phyloP scores from a whole-genome alignment of 1,284 basidiomycete genomes.

The Ganoderma lucidum region DNA sequence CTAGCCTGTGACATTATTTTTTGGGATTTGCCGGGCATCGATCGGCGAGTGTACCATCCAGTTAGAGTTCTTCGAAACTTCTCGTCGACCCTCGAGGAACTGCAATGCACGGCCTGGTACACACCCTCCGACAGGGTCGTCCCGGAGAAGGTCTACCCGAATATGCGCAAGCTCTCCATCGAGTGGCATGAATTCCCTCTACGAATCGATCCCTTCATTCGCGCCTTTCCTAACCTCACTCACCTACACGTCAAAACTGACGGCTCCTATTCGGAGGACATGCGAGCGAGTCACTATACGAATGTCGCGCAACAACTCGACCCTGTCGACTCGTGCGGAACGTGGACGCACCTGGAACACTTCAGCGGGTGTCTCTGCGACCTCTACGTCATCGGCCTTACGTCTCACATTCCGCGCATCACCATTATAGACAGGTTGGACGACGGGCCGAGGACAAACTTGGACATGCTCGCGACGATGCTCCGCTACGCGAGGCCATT shows the following conservation, averaged over 20 bases:
- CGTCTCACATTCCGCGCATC: neutral
- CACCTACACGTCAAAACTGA: neutral
- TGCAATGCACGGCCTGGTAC: neutral
- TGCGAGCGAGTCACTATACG: neutral
- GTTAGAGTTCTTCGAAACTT: neutral
- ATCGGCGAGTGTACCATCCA: neutral
- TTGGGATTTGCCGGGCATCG: neutral
- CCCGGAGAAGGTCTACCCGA: neutral
- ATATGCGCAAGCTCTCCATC: constrained; percentile 2
- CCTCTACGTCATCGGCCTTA: neutral
- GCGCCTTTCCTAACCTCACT: neutral
- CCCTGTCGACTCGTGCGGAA: neutral
- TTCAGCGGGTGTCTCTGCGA: neutral
- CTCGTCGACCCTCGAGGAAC: neutral
- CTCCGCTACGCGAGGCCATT: neutral
- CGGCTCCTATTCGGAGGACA: neutral
- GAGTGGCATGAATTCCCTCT: neutral
- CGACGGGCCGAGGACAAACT: neutral
- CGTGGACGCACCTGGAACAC: neutral
- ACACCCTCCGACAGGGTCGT: neutral
- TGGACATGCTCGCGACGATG: neutral
- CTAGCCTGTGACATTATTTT: neutral
- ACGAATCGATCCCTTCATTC: neutral
- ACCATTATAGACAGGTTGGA: neutral
- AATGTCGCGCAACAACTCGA: neutral